Conservation (phyloP, 257 asterid genomes). For the Dorcoceras hygrometricum region DNA sequence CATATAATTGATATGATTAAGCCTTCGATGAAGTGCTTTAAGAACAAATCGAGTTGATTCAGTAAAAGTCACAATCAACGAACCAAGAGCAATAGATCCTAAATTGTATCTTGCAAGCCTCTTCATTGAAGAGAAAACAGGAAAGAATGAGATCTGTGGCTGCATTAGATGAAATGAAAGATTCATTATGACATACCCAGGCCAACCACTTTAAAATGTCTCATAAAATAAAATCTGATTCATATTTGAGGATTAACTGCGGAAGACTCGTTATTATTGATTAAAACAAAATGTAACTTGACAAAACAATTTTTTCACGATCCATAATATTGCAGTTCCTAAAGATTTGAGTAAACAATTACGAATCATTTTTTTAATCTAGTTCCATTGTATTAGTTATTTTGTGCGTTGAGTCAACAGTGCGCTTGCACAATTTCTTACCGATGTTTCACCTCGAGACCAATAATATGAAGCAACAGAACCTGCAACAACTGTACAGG, state of each 20-base stretch:
- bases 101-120: conserved; percentile 75
- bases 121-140: conserved; percentile 91
- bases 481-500: conserved; percentile 86
- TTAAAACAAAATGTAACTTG: too few relatives aligned
- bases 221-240: too few relatives aligned
- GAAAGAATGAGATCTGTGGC: conserved; percentile 80
- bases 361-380: too few relatives aligned
- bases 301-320: too few relatives aligned
- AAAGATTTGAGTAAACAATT: not conserved
- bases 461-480: conserved; percentile 95
- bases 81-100: conserved; percentile 92
- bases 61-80: conserved; percentile 62
- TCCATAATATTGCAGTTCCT: too few relatives aligned
- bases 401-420: not conserved
- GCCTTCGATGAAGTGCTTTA: conserved; percentile 82
- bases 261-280: too few relatives aligned
- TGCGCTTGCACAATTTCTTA: conserved; percentile 30
- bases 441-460: conserved; percentile 87
- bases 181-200: not conserved
- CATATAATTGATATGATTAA: conserved; percentile 52
- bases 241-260: too few relatives aligned
- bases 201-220: not conserved
- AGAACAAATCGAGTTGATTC: conserved; percentile 87
- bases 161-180: conserved; percentile 33
- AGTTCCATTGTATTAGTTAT: not conserved